phyloP scores from a whole-genome alignment of 108 stramenopile genomes.

The Aurantiochytrium sp. region DNA sequence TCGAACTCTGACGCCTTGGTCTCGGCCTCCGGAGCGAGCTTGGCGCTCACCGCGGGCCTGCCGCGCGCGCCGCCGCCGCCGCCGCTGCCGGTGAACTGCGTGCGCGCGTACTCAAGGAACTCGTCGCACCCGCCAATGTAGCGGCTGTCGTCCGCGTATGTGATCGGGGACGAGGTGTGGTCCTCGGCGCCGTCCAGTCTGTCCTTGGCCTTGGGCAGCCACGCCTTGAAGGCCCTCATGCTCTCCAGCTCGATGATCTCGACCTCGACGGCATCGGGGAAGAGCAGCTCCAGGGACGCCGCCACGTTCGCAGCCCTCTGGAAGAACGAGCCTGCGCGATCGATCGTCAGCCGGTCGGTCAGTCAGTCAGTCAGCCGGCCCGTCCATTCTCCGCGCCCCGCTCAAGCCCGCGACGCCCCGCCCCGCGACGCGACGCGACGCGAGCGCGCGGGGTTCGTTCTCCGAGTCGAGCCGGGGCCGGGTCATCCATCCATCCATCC shows the following conservation, averaged over 20 bases:
- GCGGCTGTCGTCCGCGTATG: background rate
- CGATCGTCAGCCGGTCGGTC: background rate
- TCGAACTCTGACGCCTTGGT: slow-evolving; percentile 70
- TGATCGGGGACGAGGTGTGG: slow-evolving; percentile 33
- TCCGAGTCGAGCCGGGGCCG: too few relatives aligned
- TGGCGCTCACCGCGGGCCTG: background rate
- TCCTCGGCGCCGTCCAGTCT: slow-evolving; percentile 20
- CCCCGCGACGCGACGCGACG: too few relatives aligned
- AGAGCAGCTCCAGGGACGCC: slow-evolving; percentile 20
- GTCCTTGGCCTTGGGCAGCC: slow-evolving; percentile 24
- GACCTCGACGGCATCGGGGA: background rate
- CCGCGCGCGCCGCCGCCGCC: background rate
- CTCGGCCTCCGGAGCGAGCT: slow-evolving; percentile 52
- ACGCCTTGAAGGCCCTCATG: slow-evolving; percentile 19
- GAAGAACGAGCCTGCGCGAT: slow-evolving; percentile 19
- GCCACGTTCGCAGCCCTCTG: slow-evolving; percentile 25
- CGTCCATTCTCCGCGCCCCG: too few relatives aligned
- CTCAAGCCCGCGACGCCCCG: too few relatives aligned
- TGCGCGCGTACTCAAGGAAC: slow-evolving; percentile 32
- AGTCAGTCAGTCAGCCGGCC: background rate
- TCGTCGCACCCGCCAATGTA: slow-evolving; percentile 46
- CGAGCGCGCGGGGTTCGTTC: too few relatives aligned
- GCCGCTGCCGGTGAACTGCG: background rate
- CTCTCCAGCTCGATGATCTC: slow-evolving; percentile 27
- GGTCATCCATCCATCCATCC: too few relatives aligned